phyloP scores from a whole-genome alignment of 208 protist species.

The Crithidia brevicula region DNA sequence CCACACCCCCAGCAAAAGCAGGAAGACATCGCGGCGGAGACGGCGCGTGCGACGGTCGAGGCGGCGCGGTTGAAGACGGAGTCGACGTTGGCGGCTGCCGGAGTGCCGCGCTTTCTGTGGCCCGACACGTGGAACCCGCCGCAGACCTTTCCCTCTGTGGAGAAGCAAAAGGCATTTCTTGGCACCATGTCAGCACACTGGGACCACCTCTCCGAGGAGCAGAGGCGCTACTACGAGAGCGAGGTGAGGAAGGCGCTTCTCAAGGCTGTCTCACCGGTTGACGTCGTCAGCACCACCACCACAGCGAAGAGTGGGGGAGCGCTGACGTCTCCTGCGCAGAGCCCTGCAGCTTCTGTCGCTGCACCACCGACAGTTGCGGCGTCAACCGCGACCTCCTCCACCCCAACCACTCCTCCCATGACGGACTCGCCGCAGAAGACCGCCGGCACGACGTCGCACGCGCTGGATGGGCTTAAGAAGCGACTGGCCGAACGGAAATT shows the following conservation, averaged over 20 bases:
- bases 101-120: slow-evolving; percentile 41
- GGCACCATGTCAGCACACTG: slow-evolving; percentile 66
- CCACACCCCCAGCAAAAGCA: slow-evolving; percentile 17
- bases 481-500: slow-evolving; percentile 55
- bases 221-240: slow-evolving; percentile 84
- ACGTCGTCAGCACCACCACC: not conserved
- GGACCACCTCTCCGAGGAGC: slow-evolving; percentile 60
- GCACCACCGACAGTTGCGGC: no score
- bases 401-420: not conserved
- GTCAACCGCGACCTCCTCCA: not conserved
- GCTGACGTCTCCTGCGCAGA: no score
- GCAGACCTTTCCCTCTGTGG: slow-evolving; percentile 40
- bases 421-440: slow-evolving; percentile 4
- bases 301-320: no score
- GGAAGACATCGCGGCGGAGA: slow-evolving; percentile 15
- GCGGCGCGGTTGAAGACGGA: slow-evolving; percentile 4
- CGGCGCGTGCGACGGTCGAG: slow-evolving; percentile 7
- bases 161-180: slow-evolving; percentile 63
- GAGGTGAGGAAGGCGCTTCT: slow-evolving; percentile 58
- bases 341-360: no score
- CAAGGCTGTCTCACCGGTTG: not conserved
- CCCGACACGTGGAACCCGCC: slow-evolving; percentile 56
- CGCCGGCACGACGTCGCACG: slow-evolving; percentile 24
- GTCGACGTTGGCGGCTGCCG: slow-evolving; percentile 10
- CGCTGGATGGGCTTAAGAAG: slow-evolving; percentile 46